Evolutionary conservation across 1,284 basidiomycete species (phyloP), one percentile per base, ranked within the genome.

Genomic region (Cutaneotrichosporon daszewskae): DNA sequence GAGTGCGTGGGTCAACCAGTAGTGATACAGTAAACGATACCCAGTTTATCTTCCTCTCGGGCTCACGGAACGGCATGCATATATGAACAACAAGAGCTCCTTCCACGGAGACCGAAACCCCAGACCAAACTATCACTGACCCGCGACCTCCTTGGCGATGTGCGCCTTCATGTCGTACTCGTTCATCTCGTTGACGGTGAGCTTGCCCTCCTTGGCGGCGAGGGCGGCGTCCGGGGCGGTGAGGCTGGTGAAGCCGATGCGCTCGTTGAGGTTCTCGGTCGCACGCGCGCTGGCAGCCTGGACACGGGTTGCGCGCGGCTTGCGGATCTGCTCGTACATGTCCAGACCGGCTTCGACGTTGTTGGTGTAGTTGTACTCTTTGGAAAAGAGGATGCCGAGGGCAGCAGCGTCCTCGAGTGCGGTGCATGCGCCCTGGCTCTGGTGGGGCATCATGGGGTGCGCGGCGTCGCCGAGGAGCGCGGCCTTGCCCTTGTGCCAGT

Each of bases 211-310:
- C 42, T 59, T 60, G n/a, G 66, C 61, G 11, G 65, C 64, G 13
- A 63, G 55, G 9, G 37, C 45, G 1, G 43, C 40, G 32, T 55
- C 48, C 22, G 43, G 51, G 4, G 60, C 60, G n/a, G 62, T 59
- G 24, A 62, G 58, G n/a, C 59, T 58, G n/a, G 59, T 66, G 50
- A 72, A 72, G 32, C 69, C 69, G 43, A 72, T 67, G 13, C 69
- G 56, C 55, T 72, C 69, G 47, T 68, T 68, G 47, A 72, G 57
- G 49, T 72, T 65, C 48, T 72, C 69, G 12, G 68, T 64, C 5
- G 69, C 69, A 10, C 62, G 50, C 3, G 54, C 45, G 9, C 55
- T 60, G 13, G 65, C 65, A 18, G 56, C 53, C 51, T 71, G 69
- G 3, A 72, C 69, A n/a, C 66, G 56, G 5, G 66, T 69, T 4